Conservation (phyloP, 306 rosid species). For the Cicer yamashitae region DNA sequence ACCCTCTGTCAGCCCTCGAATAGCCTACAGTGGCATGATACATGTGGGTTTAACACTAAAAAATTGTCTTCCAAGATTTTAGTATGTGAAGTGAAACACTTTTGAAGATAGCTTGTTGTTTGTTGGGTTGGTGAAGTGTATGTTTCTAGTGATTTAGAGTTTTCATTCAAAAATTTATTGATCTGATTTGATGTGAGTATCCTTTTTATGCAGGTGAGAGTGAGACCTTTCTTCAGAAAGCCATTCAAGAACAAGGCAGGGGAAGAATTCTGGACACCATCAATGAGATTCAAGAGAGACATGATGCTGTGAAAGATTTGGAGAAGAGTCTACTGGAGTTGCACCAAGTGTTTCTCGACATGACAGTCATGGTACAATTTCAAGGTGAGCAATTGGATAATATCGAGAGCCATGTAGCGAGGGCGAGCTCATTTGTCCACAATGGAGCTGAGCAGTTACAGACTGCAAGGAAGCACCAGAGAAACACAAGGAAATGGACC, state of each 20-base stretch:
- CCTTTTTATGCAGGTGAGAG: conserved; percentile 74
- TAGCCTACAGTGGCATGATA: neutral
- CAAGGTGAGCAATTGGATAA: conserved; percentile 94
- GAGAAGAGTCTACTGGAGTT: conserved; percentile 87
- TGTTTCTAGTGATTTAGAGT: neutral
- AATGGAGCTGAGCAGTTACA: conserved; percentile 65
- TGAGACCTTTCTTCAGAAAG: conserved; percentile 94
- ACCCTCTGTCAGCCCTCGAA: neutral
- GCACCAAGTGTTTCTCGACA: conserved; percentile 97
- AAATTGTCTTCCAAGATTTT: neutral
- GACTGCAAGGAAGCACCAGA: conserved; percentile 76
- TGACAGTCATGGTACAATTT: conserved; percentile 89
- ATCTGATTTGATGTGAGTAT: conserved; percentile 16
- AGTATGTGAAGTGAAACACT: conserved; percentile 23
- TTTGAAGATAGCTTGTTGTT: neutral
- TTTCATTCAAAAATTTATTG: neutral
- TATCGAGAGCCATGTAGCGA: conserved; percentile 79
- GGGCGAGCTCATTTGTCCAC: conserved; percentile 79
- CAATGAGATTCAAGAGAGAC: conserved; percentile 94
- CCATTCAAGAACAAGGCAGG: conserved; percentile 94
- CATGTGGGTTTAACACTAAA: neutral
- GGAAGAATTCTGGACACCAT: conserved; percentile 90
- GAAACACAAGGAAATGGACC: conserved; percentile 87
- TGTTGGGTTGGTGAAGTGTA: neutral
- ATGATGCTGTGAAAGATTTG: conserved; percentile 88